Evolutionary conservation across 768 basidiomycete genomes (phyloP).

Genomic region (Lactarius sp.): DNA sequence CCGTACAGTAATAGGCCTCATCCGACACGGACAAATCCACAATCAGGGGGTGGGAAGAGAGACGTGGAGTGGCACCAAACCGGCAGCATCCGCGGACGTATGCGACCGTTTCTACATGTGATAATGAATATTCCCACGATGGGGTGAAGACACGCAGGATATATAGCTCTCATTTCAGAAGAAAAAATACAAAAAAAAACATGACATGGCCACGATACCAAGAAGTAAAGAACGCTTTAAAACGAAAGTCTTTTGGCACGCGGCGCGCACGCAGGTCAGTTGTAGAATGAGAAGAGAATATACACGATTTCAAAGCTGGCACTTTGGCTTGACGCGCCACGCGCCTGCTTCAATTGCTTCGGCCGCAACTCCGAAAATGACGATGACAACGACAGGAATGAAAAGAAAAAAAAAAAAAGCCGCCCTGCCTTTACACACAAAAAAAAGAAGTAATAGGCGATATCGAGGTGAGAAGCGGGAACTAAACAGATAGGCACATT

Average conservation of each 20-base stretch:
- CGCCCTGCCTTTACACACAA: slow-evolving; percentile 9
- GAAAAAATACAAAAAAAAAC: neutral
- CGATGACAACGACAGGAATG: neutral
- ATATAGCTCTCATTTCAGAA: neutral
- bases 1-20: too few relatives aligned
- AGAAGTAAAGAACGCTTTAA: neutral
- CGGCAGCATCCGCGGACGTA: too few relatives aligned
- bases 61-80: too few relatives aligned
- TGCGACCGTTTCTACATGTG: neutral
- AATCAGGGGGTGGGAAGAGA: too few relatives aligned
- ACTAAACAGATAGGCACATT: slow-evolving; percentile 5
- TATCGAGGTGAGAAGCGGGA: neutral
- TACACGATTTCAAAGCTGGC: slow-evolving; percentile 2
- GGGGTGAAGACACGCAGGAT: neutral
- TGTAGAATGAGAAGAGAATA: neutral
- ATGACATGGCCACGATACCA: neutral
- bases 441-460: slow-evolving; percentile 7
- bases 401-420: neutral
- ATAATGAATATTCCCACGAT: neutral
- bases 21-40: too few relatives aligned
- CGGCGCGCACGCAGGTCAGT: neutral
- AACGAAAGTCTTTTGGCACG: slow-evolving; percentile 2
- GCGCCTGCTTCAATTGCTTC: neutral
- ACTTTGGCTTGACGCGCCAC: neutral
- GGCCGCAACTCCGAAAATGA: slow-evolving; percentile 1